Conservation (phyloP, 208 protist genomes). For the Wallacemonas sp. region DNA sequence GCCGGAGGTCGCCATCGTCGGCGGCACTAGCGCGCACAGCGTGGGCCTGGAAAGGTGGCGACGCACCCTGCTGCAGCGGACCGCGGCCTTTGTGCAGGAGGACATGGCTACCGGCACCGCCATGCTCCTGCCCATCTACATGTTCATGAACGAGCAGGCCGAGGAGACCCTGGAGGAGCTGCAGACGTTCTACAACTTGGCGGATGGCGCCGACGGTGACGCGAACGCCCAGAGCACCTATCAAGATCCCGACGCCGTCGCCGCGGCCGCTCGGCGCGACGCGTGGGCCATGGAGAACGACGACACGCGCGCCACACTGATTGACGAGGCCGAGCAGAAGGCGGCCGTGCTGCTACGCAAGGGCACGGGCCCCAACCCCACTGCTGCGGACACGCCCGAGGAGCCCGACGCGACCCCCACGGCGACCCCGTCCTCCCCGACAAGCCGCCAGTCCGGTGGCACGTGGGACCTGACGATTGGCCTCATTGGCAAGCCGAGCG, state of each 20-base stretch:
- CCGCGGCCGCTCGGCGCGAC: background rate
- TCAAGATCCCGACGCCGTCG: background rate
- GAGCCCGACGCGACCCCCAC: conserved; percentile 1
- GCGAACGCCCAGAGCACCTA: conserved; percentile 15
- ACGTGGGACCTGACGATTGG: conserved; percentile 87
- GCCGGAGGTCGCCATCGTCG: conserved; percentile 46
- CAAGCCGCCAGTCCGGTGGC: conserved; percentile 33
- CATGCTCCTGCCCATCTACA: conserved; percentile 68
- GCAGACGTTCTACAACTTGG: conserved; percentile 30
- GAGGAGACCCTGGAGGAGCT: conserved; percentile 35
- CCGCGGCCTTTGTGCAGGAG: conserved; percentile 47
- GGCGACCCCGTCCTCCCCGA: background rate
- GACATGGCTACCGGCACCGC: conserved; percentile 43
- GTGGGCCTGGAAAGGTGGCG: conserved; percentile 64
- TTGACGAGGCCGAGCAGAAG: conserved; percentile 35
- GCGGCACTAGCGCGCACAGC: conserved; percentile 50
- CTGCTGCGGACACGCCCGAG: background rate
- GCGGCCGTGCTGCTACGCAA: conserved; percentile 26
- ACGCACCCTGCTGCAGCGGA: conserved; percentile 33
- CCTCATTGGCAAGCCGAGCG: conserved; percentile 92
- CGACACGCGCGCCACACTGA: conserved; percentile 30
- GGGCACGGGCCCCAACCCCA: background rate
- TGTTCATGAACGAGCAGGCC: conserved; percentile 51
- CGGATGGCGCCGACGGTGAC: conserved; percentile 17
- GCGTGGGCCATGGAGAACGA: conserved; percentile 52